Conservation (phyloP, 2,329 filamentous ascomycete genomes). For the Pyrenophora tritici-repentis region DNA sequence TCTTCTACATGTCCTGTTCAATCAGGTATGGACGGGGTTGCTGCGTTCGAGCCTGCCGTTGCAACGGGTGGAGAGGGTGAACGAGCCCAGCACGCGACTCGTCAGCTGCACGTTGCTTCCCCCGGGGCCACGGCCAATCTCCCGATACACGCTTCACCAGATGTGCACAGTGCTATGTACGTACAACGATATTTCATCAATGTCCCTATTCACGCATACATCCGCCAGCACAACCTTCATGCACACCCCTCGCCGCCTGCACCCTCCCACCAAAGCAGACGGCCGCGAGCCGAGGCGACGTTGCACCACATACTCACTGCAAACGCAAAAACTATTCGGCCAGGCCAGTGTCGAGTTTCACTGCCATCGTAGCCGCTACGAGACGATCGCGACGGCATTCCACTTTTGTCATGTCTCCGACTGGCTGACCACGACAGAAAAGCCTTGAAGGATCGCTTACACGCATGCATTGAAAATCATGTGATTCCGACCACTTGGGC, state of each 20-base stretch:
- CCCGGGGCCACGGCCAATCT: constrained; percentile 13
- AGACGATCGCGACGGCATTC: constrained; percentile 28
- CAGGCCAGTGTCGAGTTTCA: constrained; percentile 11
- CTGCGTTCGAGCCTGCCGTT: background rate
- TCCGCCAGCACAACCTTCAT: background rate
- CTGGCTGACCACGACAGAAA: constrained; percentile 32
- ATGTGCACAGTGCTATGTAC: constrained; percentile 13
- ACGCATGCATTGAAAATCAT: constrained; percentile 39
- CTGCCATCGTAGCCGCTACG: constrained; percentile 21
- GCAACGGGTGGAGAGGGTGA: constrained; percentile 6
- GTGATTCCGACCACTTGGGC: constrained; percentile 20
- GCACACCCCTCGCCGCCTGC: constrained; percentile 18
- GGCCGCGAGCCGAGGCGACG: constrained; percentile 16
- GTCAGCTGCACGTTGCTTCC: constrained; percentile 19
- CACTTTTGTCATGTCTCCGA: constrained; percentile 34
- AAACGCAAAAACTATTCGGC: constrained; percentile 23
- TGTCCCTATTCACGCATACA: constrained; percentile 12
- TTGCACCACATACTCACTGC: constrained; percentile 29
- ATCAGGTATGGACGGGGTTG: too few species aligned
- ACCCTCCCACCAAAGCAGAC: constrained; percentile 22
- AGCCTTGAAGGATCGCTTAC: constrained; percentile 34
- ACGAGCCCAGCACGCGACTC: constrained; percentile 17
- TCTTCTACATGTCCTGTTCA: too few species aligned
- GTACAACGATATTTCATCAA: background rate
- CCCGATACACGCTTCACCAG: constrained; percentile 8